Evolutionary conservation across 1,284 basidiomycete genomes (phyloP).

Genomic region (Irpex lacteus): DNA sequence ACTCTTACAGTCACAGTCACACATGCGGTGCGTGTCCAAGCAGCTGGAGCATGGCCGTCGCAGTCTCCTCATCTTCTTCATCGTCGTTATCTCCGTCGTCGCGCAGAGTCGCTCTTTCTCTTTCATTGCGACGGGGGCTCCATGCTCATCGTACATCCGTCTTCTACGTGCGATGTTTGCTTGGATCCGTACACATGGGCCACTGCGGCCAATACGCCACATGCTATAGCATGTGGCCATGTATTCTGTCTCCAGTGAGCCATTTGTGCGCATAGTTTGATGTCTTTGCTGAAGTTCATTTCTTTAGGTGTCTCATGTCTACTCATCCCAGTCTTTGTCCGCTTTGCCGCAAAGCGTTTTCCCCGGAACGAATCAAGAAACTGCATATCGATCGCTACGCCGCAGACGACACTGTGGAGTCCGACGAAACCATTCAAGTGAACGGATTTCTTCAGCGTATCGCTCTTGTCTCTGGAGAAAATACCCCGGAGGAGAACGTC

Average conservation of each 20-base stretch:
- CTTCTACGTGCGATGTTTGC: constrained; percentile 69
- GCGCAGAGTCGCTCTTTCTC: not conserved
- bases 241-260: constrained; percentile 64
- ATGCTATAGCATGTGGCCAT: constrained; percentile 68
- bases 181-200: constrained; percentile 55
- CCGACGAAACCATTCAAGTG: constrained; percentile 24
- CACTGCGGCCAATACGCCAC: constrained; percentile 44
- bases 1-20: not conserved
- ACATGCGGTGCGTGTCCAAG: not conserved
- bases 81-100: not conserved
- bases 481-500: constrained; percentile 40
- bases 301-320: constrained; percentile 46
- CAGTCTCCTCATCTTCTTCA: not conserved
- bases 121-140: constrained; percentile 4
- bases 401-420: constrained; percentile 10
- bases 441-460: constrained; percentile 44
- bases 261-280: not conserved
- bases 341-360: constrained; percentile 59
- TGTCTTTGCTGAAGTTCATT: not conserved
- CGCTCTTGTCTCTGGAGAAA: constrained; percentile 41
- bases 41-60: not conserved
- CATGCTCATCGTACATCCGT: constrained; percentile 57
- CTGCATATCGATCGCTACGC: constrained; percentile 49
- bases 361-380: constrained; percentile 52
- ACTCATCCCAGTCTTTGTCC: constrained; percentile 55